A percentile compares a stretch with the other conserved stretches of the same genome.
Evolutionary conservation across 768 basidiomycete genomes (phyloP).

Genomic region (Cyclocybe cylindracea): DNA sequence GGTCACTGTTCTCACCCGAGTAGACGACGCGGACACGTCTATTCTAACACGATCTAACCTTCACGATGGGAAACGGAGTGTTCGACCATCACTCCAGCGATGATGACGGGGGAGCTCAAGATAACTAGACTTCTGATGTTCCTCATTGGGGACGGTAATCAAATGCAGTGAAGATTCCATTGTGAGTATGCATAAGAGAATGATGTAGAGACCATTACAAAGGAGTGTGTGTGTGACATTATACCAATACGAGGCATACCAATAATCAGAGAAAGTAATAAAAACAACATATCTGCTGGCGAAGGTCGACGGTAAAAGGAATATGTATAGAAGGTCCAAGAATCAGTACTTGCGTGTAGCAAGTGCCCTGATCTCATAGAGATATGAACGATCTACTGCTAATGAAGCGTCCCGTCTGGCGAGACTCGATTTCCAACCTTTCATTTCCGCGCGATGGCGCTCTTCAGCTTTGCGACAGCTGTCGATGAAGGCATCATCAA

Average conservation of each 20-base stretch:
- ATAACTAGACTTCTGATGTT: too few species aligned
- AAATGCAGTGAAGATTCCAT: too few species aligned
- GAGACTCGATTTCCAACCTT: slow-evolving; percentile 64
- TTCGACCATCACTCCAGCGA: neutral
- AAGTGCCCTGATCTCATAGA: slow-evolving; percentile 83
- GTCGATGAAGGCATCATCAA: slow-evolving; percentile 73
- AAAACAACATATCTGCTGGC: slow-evolving; percentile 26
- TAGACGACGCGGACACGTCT: too few species aligned
- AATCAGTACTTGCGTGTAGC: slow-evolving; percentile 81
- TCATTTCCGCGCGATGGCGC: slow-evolving; percentile 82
- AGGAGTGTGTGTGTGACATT: slow-evolving; percentile 16
- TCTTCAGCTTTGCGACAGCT: slow-evolving; percentile 77
- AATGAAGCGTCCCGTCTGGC: slow-evolving; percentile 37
- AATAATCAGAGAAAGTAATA: slow-evolving; percentile 15
- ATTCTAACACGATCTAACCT: neutral
- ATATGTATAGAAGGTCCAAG: slow-evolving; percentile 18
- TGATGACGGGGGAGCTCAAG: too few species aligned
- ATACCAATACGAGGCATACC: slow-evolving; percentile 9
- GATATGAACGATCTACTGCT: slow-evolving; percentile 59
- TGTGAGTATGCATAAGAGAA: neutral
- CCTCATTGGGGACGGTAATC: too few species aligned
- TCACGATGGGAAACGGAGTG: neutral
- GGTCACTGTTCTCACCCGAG: too few species aligned
- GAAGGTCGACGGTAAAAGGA: slow-evolving; percentile 16
- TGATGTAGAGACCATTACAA: slow-evolving; percentile 15